phyloP scores from a whole-genome alignment of 2,329 filamentous ascomycete genomes.

The Allantophomopsis lycopodina region DNA sequence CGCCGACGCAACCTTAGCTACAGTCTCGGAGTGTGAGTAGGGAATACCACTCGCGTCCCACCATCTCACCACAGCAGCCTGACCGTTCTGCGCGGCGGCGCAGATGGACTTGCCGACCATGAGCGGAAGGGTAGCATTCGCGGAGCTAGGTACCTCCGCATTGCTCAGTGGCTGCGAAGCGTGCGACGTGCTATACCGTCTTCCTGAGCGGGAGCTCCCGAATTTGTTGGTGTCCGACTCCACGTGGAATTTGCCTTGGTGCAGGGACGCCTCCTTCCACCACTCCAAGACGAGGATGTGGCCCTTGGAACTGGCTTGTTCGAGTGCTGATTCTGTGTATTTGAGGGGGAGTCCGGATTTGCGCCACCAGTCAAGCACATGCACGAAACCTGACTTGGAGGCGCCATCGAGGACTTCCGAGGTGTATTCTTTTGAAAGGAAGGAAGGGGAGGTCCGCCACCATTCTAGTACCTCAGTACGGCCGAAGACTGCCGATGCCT shows the following conservation, averaged over 20 bases:
- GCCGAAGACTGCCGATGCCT: conserved; percentile 77
- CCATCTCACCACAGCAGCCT: conserved; percentile 67
- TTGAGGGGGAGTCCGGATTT: conserved; percentile 65
- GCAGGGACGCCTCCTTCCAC: conserved; percentile 66
- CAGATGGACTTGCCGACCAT: conserved; percentile 78
- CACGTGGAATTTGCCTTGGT: conserved; percentile 37
- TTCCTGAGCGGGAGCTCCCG: conserved; percentile 4
- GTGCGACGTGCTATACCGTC: conserved; percentile 10
- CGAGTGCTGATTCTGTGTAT: conserved; percentile 77
- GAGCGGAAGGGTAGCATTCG: conserved; percentile 32
- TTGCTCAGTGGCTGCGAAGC: conserved; percentile 5
- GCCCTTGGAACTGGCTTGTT: conserved; percentile 74
- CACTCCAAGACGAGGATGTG: conserved; percentile 81
- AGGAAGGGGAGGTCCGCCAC: conserved; percentile 75
- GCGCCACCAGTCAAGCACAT: conserved; percentile 87
- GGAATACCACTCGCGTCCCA: conserved; percentile 76
- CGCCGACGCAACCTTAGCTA: conserved; percentile 72
- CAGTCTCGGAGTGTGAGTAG: conserved; percentile 65
- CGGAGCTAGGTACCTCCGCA: conserved; percentile 4
- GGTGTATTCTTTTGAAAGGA: conserved; percentile 70
- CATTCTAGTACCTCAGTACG: conserved; percentile 77
- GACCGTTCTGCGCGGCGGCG: conserved; percentile 72
- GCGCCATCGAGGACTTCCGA: conserved; percentile 74
- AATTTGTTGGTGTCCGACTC: conserved; percentile 16
- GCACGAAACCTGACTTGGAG: conserved; percentile 70